A percentile compares a stretch with the other conserved stretches of the same genome.
phyloP scores from a whole-genome alignment of 73 alveolate species.

The Uronychia binucleata region DNA sequence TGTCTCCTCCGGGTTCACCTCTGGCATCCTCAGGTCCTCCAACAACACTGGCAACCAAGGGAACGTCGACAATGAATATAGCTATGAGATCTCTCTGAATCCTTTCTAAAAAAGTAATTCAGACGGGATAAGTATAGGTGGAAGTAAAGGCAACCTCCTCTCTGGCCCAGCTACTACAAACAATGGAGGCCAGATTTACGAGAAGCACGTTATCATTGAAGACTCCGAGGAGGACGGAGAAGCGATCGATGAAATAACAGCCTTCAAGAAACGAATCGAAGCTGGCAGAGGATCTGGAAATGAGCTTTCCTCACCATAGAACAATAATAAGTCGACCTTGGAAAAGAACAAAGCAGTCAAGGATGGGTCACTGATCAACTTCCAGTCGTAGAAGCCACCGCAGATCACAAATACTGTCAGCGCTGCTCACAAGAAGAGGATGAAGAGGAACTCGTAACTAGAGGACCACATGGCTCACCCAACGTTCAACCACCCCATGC shows the following conservation, averaged over 20 bases:
- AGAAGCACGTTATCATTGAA: constrained; percentile 1
- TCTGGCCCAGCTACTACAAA: not conserved
- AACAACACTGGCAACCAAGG: not conserved
- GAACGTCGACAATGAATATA: not conserved
- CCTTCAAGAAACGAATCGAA: not conserved
- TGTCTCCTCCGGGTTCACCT: not conserved
- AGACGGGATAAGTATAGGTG: not conserved
- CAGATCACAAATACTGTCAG: not conserved
- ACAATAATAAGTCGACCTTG: not conserved
- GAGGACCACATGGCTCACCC: not conserved
- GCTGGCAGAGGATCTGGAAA: not conserved
- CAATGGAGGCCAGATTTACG: not conserved
- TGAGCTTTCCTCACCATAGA: not conserved
- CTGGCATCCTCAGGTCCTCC: not conserved
- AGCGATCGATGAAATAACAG: not conserved
- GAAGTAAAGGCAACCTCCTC: not conserved
- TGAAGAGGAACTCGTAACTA: not conserved
- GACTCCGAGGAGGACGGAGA: not conserved
- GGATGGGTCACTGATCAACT: not conserved
- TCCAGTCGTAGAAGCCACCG: not conserved
- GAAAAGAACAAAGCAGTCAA: not conserved
- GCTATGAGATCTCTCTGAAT: not conserved
- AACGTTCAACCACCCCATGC: not conserved
- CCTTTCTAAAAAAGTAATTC: not conserved
- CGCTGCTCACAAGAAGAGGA: not conserved